Evolutionary conservation across 228 moss, liverwort and hornwort genomes (phyloP).

Genomic region (Sphagnum fallax): DNA sequence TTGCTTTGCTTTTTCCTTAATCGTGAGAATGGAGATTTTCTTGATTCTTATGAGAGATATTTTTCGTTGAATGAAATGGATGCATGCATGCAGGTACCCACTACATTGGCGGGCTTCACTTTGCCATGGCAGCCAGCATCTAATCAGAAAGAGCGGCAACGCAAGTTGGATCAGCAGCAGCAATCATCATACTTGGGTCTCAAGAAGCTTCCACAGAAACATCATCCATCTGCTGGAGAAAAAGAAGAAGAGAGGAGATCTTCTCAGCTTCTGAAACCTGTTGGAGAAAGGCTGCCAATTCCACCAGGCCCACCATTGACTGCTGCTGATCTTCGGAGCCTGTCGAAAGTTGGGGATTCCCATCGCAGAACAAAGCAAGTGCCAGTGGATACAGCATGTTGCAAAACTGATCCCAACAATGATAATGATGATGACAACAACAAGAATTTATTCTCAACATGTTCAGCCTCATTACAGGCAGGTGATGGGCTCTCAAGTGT

Average conservation of each 20-base stretch:
- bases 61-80: too few relatives aligned
- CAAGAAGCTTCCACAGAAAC: too few relatives aligned
- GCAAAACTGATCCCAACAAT: not conserved
- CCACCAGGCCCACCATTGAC: slow-evolving; percentile 1
- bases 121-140: slow-evolving; percentile 15
- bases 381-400: slow-evolving; percentile 13
- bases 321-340: slow-evolving; percentile 16
- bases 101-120: slow-evolving; percentile 12
- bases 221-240: too few relatives aligned
- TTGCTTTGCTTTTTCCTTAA: not conserved
- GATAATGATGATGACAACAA: not conserved
- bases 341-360: slow-evolving; percentile 27
- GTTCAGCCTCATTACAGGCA: slow-evolving; percentile 8
- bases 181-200: too few relatives aligned
- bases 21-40: not conserved
- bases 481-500: slow-evolving; percentile 24
- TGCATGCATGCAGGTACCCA: not conserved
- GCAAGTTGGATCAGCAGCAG: slow-evolving; percentile 2
- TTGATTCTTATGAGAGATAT: too few relatives aligned
- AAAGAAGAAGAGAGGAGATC: too few relatives aligned
- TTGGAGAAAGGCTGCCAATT: slow-evolving; percentile 4
- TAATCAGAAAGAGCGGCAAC: too few relatives aligned
- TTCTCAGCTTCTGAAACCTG: slow-evolving; percentile 5
- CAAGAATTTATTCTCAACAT: too few relatives aligned
- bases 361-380: slow-evolving; percentile 33